A percentile compares a stretch with the other conserved stretches of the same genome.
Evolutionary conservation across 2,329 filamentous ascomycete species (phyloP).

Genomic region (Cercospora sp.): DNA sequence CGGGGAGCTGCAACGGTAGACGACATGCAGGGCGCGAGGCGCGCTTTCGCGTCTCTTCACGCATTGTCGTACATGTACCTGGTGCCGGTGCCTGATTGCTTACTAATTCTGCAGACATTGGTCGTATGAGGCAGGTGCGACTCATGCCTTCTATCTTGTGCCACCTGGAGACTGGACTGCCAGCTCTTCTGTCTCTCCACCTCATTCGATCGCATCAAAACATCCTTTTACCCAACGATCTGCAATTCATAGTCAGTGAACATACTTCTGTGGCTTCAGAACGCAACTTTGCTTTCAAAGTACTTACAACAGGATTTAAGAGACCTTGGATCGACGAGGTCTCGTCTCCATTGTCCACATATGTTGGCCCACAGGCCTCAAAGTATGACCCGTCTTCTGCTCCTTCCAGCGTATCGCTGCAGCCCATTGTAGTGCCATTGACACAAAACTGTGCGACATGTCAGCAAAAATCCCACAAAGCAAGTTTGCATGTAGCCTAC

Average conservation of each 20-base stretch:
- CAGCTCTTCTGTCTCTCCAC: background rate
- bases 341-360: slow-evolving; percentile 11
- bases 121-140: no score
- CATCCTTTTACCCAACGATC: background rate
- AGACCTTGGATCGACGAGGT: background rate
- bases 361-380: slow-evolving; percentile 21
- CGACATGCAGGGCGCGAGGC: background rate
- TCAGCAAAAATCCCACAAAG: background rate
- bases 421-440: slow-evolving; percentile 19
- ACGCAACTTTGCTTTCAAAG: background rate
- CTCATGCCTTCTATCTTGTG: background rate
- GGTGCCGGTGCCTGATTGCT: background rate
- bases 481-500: background rate
- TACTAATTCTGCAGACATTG: background rate
- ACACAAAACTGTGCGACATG: slow-evolving; percentile 13
- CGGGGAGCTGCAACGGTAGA: background rate
- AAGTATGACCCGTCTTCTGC: slow-evolving; percentile 9
- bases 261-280: background rate
- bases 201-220: background rate
- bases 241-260: background rate
- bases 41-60: background rate
- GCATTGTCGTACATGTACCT: background rate
- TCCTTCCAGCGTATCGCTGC: slow-evolving; percentile 12
- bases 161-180: no score
- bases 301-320: slow-evolving; percentile 1